Conservation (phyloP, 805 yeast species). For the Alloascoidea africana region DNA sequence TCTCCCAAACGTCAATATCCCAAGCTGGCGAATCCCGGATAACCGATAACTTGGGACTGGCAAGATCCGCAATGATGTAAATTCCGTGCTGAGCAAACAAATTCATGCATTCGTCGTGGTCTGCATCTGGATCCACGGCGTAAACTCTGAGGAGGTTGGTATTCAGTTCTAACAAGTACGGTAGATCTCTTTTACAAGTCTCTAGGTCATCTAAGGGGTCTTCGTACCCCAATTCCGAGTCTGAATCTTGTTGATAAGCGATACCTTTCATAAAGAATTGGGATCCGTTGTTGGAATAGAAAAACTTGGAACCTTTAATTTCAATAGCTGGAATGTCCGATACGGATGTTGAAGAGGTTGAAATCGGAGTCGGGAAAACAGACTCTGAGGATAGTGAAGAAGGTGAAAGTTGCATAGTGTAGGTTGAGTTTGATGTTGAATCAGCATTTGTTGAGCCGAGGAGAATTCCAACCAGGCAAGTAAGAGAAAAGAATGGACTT, state of each 20-base stretch:
- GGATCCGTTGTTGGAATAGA: conserved; percentile 51
- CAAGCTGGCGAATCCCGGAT: conserved; percentile 66
- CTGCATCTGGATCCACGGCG: conserved; percentile 55
- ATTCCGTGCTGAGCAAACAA: conserved; percentile 73
- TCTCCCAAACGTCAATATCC: conserved; percentile 52
- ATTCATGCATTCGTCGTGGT: conserved; percentile 70
- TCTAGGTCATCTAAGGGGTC: conserved; percentile 60
- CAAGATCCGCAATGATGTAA: conserved; percentile 79
- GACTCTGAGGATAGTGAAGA: too few relatives aligned
- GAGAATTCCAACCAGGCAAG: too few relatives aligned
- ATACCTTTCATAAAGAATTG: conserved; percentile 83
- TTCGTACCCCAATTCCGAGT: conserved; percentile 10
- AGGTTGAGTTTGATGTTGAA: too few relatives aligned
- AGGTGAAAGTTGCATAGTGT: too few relatives aligned
- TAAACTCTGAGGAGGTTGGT: conserved; percentile 79
- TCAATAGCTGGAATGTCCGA: conserved; percentile 34
- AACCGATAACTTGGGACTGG: conserved; percentile 73
- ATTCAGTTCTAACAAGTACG: conserved; percentile 50
- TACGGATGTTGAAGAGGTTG: too few relatives aligned
- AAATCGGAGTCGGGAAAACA: conserved; percentile 8
- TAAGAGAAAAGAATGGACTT: too few relatives aligned
- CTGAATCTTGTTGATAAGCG: conserved; percentile 67
- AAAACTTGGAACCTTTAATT: conserved; percentile 62
- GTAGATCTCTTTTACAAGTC: conserved; percentile 70
- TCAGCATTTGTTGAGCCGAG: too few relatives aligned